Base-by-base conservation (phyloP, 2,329 filamentous ascomycete species). In the Botrytis galanthina region DNA sequence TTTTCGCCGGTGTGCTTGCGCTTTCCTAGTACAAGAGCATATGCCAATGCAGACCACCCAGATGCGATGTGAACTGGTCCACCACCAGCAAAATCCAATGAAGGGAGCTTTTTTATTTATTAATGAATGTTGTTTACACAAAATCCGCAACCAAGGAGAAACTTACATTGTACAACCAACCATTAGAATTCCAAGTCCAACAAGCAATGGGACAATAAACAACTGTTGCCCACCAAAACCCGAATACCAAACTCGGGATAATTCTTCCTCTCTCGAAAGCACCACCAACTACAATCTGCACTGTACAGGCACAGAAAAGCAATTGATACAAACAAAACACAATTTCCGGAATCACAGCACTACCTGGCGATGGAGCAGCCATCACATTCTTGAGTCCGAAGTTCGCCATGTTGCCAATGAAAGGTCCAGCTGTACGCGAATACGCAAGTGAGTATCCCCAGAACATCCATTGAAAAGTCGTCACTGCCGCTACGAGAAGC, bases 151-250 rank as follows among this genome's bases (percentile, higher is more conserved):
- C 1, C 1, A 1, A 12, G 2, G 26, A 61, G 35, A 7, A 26
- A 32, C 69, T 54, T 26, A 64, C 69, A 35, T 90, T 87, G 80
- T 84, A 90, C 0, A 91, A 82, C 89, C 90, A 92, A 18, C 90
- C 89, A 70, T 86, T 87, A n/a, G 85, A 78, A 77, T 91, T 91
- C 90, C 90, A 92, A 6, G 88, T 90, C 89, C 89, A 91, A 82
- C 86, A 89, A 0, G 89, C 89, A 51, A 91, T 86, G 0, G 86
- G 86, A 76, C 85, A 91, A 81, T 91, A 91, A 4, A 91, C 89
- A 72, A 91, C 84, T 0, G 89, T 91, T 0, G 88, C 87, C 89
- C 89, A 91, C 78, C 83, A 86, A 79, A 91, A 88, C 35, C 85
- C 84, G 75, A 91, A 93, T 39, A 92, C 83, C 78, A 92, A 85